phyloP scores from a whole-genome alignment of 352 stramenopile species.

The Chrysophaeum taylorii region DNA sequence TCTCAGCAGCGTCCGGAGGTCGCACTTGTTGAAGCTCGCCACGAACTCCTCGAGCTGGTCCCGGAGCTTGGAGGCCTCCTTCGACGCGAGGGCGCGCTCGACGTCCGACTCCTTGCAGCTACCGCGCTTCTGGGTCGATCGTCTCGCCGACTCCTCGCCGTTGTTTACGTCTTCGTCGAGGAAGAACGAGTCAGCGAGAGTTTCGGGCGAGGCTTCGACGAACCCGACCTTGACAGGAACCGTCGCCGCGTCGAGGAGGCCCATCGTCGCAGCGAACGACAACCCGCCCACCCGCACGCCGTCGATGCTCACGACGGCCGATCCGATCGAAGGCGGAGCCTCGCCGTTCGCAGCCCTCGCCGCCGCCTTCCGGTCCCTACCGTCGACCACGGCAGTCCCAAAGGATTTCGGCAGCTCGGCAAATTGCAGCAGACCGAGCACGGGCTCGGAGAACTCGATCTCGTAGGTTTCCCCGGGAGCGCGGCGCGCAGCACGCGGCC shows the following conservation, averaged over 20 bases:
- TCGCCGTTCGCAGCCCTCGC: not conserved
- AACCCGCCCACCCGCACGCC: slow-evolving; percentile 4
- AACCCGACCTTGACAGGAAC: not conserved
- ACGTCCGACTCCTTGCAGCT: not conserved
- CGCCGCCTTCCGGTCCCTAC: too few species aligned
- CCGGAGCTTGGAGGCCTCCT: not conserved
- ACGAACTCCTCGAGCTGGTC: not conserved
- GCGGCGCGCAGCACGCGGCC: not conserved
- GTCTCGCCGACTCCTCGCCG: too few species aligned
- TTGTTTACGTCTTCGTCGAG: too few species aligned
- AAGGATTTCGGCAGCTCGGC: not conserved
- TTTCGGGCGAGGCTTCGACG: not conserved
- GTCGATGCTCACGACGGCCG: not conserved
- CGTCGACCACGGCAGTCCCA: not conserved
- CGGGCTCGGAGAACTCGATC: not conserved
- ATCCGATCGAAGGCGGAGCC: not conserved
- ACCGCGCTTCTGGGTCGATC: too few species aligned
- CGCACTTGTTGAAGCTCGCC: not conserved
- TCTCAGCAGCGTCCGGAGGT: not conserved
- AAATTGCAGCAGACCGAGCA: not conserved
- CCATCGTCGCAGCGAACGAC: not conserved
- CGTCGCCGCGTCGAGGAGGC: not conserved
- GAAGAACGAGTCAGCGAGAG: not conserved
- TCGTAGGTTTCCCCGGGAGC: not conserved
- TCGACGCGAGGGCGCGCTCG: not conserved